These are phyloP conservation scores for Lunularia cruciata DNA, from an alignment of 225 moss, liverwort and hornwort species.

Conservation along the genomic window DNA sequence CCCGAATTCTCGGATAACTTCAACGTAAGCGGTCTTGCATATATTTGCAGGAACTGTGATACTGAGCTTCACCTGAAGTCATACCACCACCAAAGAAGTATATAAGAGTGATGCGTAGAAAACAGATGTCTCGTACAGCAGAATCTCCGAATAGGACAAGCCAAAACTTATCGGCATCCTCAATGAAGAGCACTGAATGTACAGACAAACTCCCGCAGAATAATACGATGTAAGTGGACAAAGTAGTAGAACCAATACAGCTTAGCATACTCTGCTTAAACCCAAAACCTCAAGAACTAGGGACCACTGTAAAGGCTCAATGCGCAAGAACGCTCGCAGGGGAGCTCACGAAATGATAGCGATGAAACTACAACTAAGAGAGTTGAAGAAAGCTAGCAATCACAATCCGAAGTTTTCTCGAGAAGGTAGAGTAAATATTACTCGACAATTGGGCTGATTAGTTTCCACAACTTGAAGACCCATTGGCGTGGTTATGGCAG, in stretches of 20 bases:
- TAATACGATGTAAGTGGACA: too few relatives aligned
- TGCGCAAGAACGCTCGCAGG: not conserved
- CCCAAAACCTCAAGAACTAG: not conserved
- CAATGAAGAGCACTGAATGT: too few relatives aligned
- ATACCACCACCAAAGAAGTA: too few relatives aligned
- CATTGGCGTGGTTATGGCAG: conserved; percentile 30
- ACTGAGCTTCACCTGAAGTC: conserved; percentile 68
- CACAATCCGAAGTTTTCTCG: not conserved
- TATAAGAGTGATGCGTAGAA: too few relatives aligned
- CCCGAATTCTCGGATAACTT: conserved; percentile 78
- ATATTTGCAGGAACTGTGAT: conserved; percentile 81
- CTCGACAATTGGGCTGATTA: conserved; percentile 68
- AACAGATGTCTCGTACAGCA: too few relatives aligned
- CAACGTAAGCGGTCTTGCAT: conserved; percentile 71
- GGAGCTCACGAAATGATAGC: not conserved
- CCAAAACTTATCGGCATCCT: too few relatives aligned
- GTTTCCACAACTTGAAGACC: conserved; percentile 84
- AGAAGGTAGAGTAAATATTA: conserved; percentile 19
- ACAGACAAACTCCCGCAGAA: too few relatives aligned
- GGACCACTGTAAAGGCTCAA: too few relatives aligned
- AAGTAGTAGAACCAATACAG: too few relatives aligned
- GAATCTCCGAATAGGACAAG: too few relatives aligned
- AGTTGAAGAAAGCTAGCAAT: not conserved
- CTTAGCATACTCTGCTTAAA: not conserved
- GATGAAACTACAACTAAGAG: not conserved